phyloP scores from a whole-genome alignment of 2,329 filamentous ascomycete species.

The Xylaria sp. region DNA sequence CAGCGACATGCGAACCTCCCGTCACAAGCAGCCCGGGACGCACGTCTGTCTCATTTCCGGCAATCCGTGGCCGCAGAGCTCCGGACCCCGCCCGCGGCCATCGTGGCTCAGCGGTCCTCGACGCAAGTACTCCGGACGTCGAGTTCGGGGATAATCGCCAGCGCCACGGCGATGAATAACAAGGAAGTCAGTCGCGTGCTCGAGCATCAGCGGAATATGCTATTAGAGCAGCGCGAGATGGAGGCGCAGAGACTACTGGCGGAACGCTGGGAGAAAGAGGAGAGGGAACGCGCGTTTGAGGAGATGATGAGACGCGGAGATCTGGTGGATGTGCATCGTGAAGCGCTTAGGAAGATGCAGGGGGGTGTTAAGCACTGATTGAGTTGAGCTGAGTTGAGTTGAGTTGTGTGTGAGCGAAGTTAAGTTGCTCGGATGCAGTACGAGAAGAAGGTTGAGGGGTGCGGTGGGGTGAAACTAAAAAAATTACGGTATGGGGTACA shows the following conservation, averaged over 20 bases:
- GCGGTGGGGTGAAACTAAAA: too few species aligned
- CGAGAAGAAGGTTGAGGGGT: too few species aligned
- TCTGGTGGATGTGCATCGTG: conserved; percentile 76
- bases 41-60: conserved; percentile 70
- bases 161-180: conserved; percentile 42
- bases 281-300: conserved; percentile 69
- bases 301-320: conserved; percentile 77
- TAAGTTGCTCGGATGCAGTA: too few species aligned
- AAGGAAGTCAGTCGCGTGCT: conserved; percentile 54
- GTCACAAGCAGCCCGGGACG: conserved; percentile 55
- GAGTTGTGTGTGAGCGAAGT: too few species aligned
- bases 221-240: conserved; percentile 68
- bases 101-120: too few species aligned
- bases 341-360: conserved; percentile 83
- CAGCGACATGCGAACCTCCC: conserved; percentile 52
- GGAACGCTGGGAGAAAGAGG: conserved; percentile 61
- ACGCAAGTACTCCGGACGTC: conserved; percentile 43
- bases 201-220: conserved; percentile 58
- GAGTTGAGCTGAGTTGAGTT: too few species aligned
- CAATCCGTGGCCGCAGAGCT: conserved; percentile 68
- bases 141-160: conserved; percentile 39
- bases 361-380: conserved; percentile 45
- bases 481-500: neutral
- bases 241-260: conserved; percentile 65
- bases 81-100: conserved; percentile 49